Base-by-base conservation (phyloP, 257 asterid genomes). In the Thymus quinquecostatus region DNA sequence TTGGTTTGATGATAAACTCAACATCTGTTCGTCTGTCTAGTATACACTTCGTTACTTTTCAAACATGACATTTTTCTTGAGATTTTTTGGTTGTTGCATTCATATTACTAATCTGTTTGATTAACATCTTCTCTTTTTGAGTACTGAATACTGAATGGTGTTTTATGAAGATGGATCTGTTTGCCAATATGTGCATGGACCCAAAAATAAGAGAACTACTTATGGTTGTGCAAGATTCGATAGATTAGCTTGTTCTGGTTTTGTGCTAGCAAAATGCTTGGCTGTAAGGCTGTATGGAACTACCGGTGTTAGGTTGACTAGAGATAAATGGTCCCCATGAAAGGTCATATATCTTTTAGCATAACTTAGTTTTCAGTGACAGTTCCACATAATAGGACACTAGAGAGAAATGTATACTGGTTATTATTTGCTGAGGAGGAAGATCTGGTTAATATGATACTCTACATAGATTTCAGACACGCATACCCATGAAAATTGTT, bases 181-280 rank as follows among this genome's bases (percentile, higher is more conserved):
- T 53, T 7, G 8, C 8, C 27, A 7, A 41, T n/a, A 61, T 9
- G 66, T 21, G 61, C 75, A 51, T 69, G 67, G 56, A 49, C 65
- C 13, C 60, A 13, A n/a, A 66, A 75, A 40, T 65, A 5, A 44
- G 57, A 62, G 71, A 49, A 47, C 67, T 30, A 33, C 68, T 51
- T 48, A 58, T 70, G 70, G 54, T 27, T 49, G 44, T 51, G 21
- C 8, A 48, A 48, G 55, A n/a, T 12, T 45, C 30, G 69, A 32
- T 78, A 38, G 40, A 43, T 73, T 66, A 43, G 71, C 48, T 56
- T 62, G 58, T 59, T 30, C 51, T 38, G 4, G 40, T 65, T 59
- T 8, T 55, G 40, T 60, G 47, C 60, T 38, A 68, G 51, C 30
- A 38, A 11, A 12, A 44, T 38, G 41, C 41, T 5, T 4, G 41